Percentiles rank a stretch among this genome's conserved stretches.
Conservation (phyloP, 2,329 filamentous ascomycete species). For the Trichoderma koningiopsis region DNA sequence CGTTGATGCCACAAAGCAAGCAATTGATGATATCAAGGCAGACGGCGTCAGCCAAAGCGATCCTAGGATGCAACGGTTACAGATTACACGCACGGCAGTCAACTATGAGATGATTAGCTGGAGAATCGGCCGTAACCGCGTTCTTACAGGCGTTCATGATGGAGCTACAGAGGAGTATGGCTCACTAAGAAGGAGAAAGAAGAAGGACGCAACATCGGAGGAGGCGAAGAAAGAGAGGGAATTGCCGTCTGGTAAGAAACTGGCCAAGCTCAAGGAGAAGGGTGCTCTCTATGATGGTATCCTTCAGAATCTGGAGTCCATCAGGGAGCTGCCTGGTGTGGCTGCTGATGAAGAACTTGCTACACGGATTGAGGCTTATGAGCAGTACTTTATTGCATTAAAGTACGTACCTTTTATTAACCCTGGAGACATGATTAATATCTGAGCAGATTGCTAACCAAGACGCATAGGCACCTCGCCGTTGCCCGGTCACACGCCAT, state of each 20-base stretch:
- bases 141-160: constrained; percentile 81
- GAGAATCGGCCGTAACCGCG: constrained; percentile 89
- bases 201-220: constrained; percentile 40
- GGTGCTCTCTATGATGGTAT: constrained; percentile 89
- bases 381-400: constrained; percentile 82
- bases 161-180: constrained; percentile 63
- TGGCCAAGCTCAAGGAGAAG: constrained; percentile 81
- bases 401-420: constrained; percentile 60
- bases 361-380: constrained; percentile 74
- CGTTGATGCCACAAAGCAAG: constrained; percentile 88
- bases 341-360: constrained; percentile 79
- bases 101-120: constrained; percentile 94
- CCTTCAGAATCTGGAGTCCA: constrained; percentile 84
- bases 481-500: constrained; percentile 84
- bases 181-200: constrained; percentile 57
- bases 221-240: constrained; percentile 55
- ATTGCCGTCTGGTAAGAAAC: constrained; percentile 71
- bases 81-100: constrained; percentile 89
- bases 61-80: constrained; percentile 83
- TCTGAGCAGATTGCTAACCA: not conserved
- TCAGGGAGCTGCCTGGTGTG: constrained; percentile 87
- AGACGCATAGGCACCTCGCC: constrained; percentile 68
- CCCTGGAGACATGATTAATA: not conserved
- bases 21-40: constrained; percentile 83
- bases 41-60: constrained; percentile 87